A percentile compares a stretch with the other conserved stretches of the same genome.
phyloP scores from a whole-genome alignment of 73 alveolate genomes.

The Symbiodinium natans region DNA sequence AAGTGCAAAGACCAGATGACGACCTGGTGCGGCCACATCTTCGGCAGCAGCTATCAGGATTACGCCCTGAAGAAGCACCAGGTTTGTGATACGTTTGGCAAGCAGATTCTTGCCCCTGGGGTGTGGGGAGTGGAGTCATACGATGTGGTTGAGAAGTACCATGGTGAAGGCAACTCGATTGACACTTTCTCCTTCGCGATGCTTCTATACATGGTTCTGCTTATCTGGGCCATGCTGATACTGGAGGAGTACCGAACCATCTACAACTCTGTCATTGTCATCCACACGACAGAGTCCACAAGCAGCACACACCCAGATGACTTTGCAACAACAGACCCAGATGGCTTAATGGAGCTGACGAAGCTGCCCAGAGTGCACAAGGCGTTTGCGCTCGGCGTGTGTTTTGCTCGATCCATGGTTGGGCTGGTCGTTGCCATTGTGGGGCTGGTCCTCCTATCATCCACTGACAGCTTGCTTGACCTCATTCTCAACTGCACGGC shows the following conservation, averaged over 20 bases:
- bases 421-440: background rate
- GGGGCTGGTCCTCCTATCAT: background rate
- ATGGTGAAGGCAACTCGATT: conserved; percentile 21
- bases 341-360: background rate
- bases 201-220: conserved; percentile 27
- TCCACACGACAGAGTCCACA: background rate
- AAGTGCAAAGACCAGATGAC: too few relatives aligned
- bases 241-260: background rate
- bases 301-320: background rate
- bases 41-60: background rate
- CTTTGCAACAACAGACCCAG: background rate
- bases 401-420: background rate
- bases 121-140: background rate
- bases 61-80: background rate
- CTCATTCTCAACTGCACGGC: conserved; percentile 26
- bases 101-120: background rate
- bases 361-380: background rate
- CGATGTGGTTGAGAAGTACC: background rate
- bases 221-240: conserved; percentile 14
- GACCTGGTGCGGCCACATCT: background rate
- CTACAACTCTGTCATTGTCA: background rate
- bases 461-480: background rate
- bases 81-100: background rate
- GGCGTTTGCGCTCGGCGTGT: background rate
- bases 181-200: background rate